These are phyloP conservation scores for Syncephalis plumigaleata DNA, from an alignment of 371 early-diverging fungal species.

Conservation along the genomic window DNA sequence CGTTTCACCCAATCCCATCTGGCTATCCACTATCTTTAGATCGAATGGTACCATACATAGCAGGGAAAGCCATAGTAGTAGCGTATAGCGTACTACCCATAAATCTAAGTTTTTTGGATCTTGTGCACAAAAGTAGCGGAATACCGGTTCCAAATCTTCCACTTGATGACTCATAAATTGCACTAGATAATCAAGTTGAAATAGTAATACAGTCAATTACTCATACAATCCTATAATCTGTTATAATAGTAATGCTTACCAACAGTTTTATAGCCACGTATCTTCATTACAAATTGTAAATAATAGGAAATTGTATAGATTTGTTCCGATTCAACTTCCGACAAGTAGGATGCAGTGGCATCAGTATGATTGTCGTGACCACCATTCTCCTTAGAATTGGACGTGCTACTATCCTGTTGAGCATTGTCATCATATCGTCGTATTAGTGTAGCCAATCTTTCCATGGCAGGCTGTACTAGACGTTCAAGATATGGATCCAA, in stretches of 20 bases:
- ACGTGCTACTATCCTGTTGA: not conserved
- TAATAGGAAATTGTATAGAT: slow-evolving; percentile 20
- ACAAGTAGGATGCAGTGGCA: not conserved
- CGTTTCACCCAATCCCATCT: slow-evolving; percentile 8
- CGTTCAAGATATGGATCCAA: slow-evolving; percentile 70
- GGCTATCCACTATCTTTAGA: slow-evolving; percentile 60
- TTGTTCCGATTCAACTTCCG: slow-evolving; percentile 9
- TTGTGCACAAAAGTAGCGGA: slow-evolving; percentile 27
- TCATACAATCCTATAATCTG: not conserved
- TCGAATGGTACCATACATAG: slow-evolving; percentile 90
- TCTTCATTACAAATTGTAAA: slow-evolving; percentile 54
- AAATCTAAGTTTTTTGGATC: slow-evolving; percentile 9
- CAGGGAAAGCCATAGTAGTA: slow-evolving; percentile 73
- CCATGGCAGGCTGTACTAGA: slow-evolving; percentile 28
- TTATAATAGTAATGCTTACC: slow-evolving; percentile 16
- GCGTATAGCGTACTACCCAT: slow-evolving; percentile 66
- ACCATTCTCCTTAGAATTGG: too few relatives aligned
- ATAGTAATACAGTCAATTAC: not conserved
- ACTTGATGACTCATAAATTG: slow-evolving; percentile 84
- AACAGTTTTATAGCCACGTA: slow-evolving; percentile 78
- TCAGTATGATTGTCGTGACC: too few relatives aligned
- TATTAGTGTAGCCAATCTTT: too few relatives aligned
- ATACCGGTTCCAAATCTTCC: slow-evolving; percentile 68
- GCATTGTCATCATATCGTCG: too few relatives aligned
- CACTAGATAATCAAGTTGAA: slow-evolving; percentile 18